phyloP scores from a whole-genome alignment of 352 stramenopile genomes.

The Halophytophthora batemanensis region DNA sequence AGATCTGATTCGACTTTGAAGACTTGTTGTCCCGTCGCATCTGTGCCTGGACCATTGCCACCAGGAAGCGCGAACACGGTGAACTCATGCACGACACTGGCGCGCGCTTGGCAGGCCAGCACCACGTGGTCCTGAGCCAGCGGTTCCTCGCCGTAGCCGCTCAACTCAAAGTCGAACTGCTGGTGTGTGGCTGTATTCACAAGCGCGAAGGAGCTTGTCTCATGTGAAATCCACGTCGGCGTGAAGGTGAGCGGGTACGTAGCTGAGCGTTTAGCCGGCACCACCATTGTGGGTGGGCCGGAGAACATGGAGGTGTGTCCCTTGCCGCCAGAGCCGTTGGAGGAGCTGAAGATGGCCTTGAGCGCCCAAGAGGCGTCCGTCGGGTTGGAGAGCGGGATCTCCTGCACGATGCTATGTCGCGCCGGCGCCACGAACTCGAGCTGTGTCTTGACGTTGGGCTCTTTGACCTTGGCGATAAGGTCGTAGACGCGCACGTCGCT shows the following conservation, averaged over 20 bases:
- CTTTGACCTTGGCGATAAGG: conserved; percentile 80
- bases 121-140: conserved; percentile 88
- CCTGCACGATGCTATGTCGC: conserved; percentile 84
- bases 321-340: conserved; percentile 9
- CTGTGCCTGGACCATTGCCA: conserved; percentile 12
- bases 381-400: conserved; percentile 90
- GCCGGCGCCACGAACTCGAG: conserved; percentile 89
- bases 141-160: conserved; percentile 84
- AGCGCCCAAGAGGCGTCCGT: conserved; percentile 84
- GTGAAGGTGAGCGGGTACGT: conserved; percentile 85
- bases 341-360: conserved; percentile 45
- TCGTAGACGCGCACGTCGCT: conserved; percentile 84
- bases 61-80: conserved; percentile 57
- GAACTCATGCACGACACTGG: conserved; percentile 80
- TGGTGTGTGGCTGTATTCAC: conserved; percentile 83
- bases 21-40: conserved; percentile 32
- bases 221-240: conserved; percentile 69
- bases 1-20: conserved; percentile 92
- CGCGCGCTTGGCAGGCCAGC: conserved; percentile 81
- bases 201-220: conserved; percentile 73
- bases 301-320: conserved; percentile 53
- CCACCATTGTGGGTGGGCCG: conserved; percentile 55
- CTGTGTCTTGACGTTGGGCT: conserved; percentile 79
- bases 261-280: conserved; percentile 66
- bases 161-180: conserved; percentile 88